Evolutionary conservation across 2,329 filamentous ascomycete species (phyloP).

Genomic region (Tolypocladium capitatum): DNA sequence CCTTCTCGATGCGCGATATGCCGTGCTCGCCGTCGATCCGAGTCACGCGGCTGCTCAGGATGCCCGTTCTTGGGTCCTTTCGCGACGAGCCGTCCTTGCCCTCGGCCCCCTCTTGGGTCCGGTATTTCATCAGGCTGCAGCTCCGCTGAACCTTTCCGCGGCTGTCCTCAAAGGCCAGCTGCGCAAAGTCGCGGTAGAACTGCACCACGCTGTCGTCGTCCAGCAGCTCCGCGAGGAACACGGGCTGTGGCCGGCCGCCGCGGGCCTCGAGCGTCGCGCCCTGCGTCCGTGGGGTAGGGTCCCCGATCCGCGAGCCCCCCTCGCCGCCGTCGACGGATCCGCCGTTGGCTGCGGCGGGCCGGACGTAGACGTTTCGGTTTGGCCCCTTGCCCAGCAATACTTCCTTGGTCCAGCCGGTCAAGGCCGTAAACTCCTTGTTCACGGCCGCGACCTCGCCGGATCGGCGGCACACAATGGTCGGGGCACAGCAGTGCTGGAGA

Average conservation of each 20-base stretch:
- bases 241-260: conserved; percentile 52
- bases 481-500: conserved; percentile 75
- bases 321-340: conserved; percentile 20
- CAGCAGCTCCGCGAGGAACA: conserved; percentile 83
- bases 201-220: conserved; percentile 88
- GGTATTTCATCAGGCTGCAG: conserved; percentile 83
- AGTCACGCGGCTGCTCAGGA: conserved; percentile 45
- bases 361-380: conserved; percentile 77
- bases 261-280: conserved; percentile 28
- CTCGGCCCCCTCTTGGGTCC: conserved; percentile 50
- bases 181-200: conserved; percentile 92
- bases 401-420: conserved; percentile 89
- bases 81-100: conserved; percentile 27
- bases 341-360: conserved; percentile 16
- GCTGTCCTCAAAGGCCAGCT: conserved; percentile 83
- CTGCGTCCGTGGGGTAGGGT: conserved; percentile 38
- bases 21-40: conserved; percentile 61
- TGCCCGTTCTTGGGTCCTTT: conserved; percentile 28
- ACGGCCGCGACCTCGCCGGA: conserved; percentile 92
- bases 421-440: conserved; percentile 90
- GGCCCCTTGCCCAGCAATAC: conserved; percentile 76
- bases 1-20: conserved; percentile 69
- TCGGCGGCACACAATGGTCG: conserved; percentile 80
- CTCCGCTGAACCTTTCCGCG: conserved; percentile 71
- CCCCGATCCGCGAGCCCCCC: conserved; percentile 19